A percentile compares a stretch with the other conserved stretches of the same genome.
Evolutionary conservation across 2,329 filamentous ascomycete genomes (phyloP).

Genomic region (Pezicula carpinea): DNA sequence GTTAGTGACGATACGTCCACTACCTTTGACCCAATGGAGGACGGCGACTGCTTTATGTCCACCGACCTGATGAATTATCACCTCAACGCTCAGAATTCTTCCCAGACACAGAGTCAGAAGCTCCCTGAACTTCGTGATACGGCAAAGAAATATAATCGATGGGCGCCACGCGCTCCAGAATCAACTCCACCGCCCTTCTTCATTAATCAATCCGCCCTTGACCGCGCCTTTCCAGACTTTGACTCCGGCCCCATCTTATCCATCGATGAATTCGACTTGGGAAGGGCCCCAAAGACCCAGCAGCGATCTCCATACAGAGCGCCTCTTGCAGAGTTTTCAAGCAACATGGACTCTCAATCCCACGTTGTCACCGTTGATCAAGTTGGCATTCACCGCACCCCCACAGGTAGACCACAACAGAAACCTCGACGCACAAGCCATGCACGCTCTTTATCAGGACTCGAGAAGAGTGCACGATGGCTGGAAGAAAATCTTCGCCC

Average conservation of each 20-base stretch:
- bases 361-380: not conserved
- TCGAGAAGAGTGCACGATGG: conserved; percentile 1
- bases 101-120: conserved; percentile 8
- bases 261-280: conserved; percentile 52
- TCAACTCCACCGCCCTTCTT: conserved; percentile 28
- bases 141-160: conserved; percentile 29
- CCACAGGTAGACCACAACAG: not conserved
- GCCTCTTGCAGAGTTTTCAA: not conserved
- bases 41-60: conserved; percentile 18
- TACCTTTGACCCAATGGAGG: conserved; percentile 20
- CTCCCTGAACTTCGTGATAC: conserved; percentile 27
- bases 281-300: conserved; percentile 40
- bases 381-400: not conserved
- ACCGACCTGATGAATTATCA: conserved; percentile 11
- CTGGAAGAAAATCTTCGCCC: not conserved
- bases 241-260: conserved; percentile 35
- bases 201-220: conserved; percentile 38
- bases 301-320: conserved; percentile 9
- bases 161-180: conserved; percentile 20
- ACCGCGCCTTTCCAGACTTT: conserved; percentile 42
- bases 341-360: not conserved
- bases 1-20: conserved; percentile 16
- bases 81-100: not conserved
- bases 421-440: not conserved
- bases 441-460: not conserved